Conservation (phyloP, 2,329 filamentous ascomycete genomes). For the Dothideomycetes sp. region DNA sequence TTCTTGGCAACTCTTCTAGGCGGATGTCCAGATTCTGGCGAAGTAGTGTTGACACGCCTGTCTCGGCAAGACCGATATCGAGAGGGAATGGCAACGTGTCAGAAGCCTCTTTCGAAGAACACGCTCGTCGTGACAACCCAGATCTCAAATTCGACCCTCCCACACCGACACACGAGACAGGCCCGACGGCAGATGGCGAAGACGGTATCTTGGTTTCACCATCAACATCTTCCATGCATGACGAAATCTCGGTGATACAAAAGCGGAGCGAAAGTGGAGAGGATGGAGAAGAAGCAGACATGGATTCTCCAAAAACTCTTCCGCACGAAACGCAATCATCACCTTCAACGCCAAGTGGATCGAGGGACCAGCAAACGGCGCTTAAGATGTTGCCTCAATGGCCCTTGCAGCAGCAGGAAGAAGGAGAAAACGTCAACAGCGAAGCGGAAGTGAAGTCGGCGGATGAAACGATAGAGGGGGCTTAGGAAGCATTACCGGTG, state of each 20-base stretch:
- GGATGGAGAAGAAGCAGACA: conserved; percentile 8
- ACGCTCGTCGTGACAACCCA: conserved; percentile 22
- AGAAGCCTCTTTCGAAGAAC: conserved; percentile 17
- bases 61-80: conserved; percentile 2
- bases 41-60: conserved; percentile 20
- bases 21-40: conserved; percentile 24
- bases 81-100: conserved; percentile 17
- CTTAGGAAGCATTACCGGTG: too few species aligned
- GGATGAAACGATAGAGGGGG: too few species aligned
- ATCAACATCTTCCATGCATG: not conserved
- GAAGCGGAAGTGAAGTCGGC: too few species aligned
- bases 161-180: conserved; percentile 22
- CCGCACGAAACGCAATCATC: conserved; percentile 33
- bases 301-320: not conserved
- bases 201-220: conserved; percentile 5
- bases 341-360: conserved; percentile 35
- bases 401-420: too few species aligned
- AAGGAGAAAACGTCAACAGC: too few species aligned
- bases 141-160: conserved; percentile 27
- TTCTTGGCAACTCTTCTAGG: too few species aligned
- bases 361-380: conserved; percentile 26
- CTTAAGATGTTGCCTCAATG: too few species aligned
- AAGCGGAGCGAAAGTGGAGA: conserved; percentile 14
- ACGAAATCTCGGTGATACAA: conserved; percentile 12
- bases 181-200: conserved; percentile 15